phyloP scores from a whole-genome alignment of 129 eudicot genomes.

The Ambrosia trifida region DNA sequence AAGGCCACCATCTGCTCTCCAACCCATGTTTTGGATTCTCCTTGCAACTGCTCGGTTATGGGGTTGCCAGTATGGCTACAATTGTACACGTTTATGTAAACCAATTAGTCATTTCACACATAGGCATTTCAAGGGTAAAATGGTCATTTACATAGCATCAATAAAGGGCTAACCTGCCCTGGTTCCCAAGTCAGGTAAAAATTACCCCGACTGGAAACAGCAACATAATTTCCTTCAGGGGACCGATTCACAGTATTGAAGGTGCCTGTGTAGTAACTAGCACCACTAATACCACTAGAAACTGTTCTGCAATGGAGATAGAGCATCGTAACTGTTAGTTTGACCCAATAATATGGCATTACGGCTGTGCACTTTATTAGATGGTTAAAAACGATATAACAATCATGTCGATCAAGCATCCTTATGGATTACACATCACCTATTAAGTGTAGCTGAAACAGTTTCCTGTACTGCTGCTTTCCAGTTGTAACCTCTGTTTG shows the following conservation, averaged over 20 bases:
- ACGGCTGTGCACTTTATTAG: neutral
- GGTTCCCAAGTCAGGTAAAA: conserved; percentile 98
- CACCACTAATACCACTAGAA: conserved; percentile 99
- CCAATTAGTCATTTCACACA: conserved; percentile 1
- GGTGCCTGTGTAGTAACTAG: conserved; percentile 98
- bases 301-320: conserved; percentile 89
- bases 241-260: conserved; percentile 98
- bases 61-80: conserved; percentile 99
- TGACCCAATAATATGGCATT: neutral
- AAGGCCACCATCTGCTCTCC: conserved; percentile 99
- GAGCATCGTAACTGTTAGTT: conserved; percentile 27
- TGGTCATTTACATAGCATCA: conserved; percentile 4
- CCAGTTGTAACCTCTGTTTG: conserved; percentile 99
- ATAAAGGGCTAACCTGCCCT: conserved; percentile 69
- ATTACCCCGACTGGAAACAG: conserved; percentile 99
- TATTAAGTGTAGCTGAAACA: conserved; percentile 97
- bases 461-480: conserved; percentile 99
- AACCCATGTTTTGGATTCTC: conserved; percentile 98
- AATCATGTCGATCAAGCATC: conserved; percentile 7
- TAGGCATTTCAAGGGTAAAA: neutral
- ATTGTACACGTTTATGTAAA: conserved; percentile 12
- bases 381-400: conserved; percentile 10
- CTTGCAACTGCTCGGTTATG: conserved; percentile 93
- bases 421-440: conserved; percentile 45
- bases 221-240: conserved; percentile 97